phyloP scores from a whole-genome alignment of 2,329 filamentous ascomycete genomes.

The Ascochyta fabae region DNA sequence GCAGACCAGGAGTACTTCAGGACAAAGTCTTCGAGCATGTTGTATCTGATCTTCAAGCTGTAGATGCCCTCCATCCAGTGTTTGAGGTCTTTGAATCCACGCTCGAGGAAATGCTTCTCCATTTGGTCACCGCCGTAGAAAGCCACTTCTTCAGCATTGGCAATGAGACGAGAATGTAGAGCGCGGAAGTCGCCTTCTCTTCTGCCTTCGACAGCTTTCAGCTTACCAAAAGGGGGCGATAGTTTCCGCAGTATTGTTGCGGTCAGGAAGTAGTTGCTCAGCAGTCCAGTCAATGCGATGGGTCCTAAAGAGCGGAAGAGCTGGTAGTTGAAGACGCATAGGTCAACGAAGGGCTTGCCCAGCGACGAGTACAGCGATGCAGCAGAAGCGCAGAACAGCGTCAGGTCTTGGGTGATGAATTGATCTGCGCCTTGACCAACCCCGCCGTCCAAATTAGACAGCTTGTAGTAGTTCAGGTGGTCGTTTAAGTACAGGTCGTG shows the following conservation, averaged over 20 bases:
- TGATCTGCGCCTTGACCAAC: conserved; percentile 92
- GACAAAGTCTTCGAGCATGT: conserved; percentile 98
- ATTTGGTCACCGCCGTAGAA: conserved; percentile 97
- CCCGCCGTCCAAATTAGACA: conserved; percentile 90
- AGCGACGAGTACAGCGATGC: conserved; percentile 93
- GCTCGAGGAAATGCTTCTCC: conserved; percentile 90
- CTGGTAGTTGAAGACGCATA: conserved; percentile 98
- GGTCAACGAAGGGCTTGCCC: conserved; percentile 96
- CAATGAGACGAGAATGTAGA: conserved; percentile 88
- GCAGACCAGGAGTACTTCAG: conserved; percentile 99
- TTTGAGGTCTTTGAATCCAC: conserved; percentile 90
- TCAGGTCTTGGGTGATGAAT: conserved; percentile 96
- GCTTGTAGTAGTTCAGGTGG: conserved; percentile 94
- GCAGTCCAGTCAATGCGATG: conserved; percentile 80
- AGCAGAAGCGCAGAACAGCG: conserved; percentile 90
- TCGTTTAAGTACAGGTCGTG: conserved; percentile 96
- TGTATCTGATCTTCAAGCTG: conserved; percentile 95
- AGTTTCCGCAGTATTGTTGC: conserved; percentile 86
- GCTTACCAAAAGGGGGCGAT: conserved; percentile 93
- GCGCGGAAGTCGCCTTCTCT: conserved; percentile 95
- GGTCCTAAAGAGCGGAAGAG: conserved; percentile 90
- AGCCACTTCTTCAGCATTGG: conserved; percentile 96
- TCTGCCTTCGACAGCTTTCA: conserved; percentile 94
- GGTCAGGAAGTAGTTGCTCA: conserved; percentile 93
- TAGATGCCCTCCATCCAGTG: conserved; percentile 99